Conservation (phyloP, 495 filamentous ascomycete species). For the Neurospora sp. region DNA sequence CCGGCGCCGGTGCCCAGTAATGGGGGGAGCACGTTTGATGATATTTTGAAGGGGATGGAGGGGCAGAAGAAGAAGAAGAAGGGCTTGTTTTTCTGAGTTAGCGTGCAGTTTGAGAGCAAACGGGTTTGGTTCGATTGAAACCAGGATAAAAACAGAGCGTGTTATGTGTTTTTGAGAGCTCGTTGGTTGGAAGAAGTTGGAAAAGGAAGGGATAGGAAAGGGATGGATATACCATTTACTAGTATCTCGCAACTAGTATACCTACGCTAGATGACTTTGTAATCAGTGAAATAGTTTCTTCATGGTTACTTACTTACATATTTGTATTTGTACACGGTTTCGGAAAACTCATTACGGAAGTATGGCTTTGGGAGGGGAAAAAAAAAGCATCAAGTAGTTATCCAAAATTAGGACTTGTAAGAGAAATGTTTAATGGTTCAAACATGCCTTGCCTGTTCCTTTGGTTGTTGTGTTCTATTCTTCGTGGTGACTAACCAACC, state of each 20-base stretch:
- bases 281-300: not conserved
- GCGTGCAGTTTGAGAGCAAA: too few species aligned
- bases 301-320: not conserved
- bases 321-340: not conserved
- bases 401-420: not conserved
- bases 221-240: not conserved
- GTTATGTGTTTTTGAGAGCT: not conserved
- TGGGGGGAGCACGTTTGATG: slow-evolving; percentile 48
- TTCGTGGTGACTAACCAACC: too few species aligned
- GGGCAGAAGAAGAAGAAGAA: slow-evolving; percentile 33
- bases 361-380: not conserved
- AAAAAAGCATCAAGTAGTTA: not conserved
- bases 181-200: not conserved
- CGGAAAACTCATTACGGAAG: not conserved
- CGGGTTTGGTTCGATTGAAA: not conserved
- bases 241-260: not conserved
- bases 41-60: slow-evolving; percentile 48
- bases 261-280: not conserved
- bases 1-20: not conserved
- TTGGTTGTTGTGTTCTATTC: too few species aligned
- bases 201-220: not conserved
- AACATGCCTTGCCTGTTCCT: too few species aligned
- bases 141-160: not conserved
- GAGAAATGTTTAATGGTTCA: not conserved
- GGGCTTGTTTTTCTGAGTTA: slow-evolving; percentile 28